Base-by-base conservation (phyloP, 345 rosid genomes). In the Clausena lansium region DNA sequence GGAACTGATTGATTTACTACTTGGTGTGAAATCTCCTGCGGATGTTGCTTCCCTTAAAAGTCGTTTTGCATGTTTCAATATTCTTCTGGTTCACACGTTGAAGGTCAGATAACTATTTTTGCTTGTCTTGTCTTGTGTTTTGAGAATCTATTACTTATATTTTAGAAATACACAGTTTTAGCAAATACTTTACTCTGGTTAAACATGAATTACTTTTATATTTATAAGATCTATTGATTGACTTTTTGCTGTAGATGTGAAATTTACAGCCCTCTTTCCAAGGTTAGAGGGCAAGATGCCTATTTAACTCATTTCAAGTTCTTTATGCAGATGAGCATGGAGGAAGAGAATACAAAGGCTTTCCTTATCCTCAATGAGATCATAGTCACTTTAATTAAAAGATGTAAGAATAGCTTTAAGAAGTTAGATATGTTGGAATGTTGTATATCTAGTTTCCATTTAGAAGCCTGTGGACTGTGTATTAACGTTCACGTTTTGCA, bases 301-400 rank as follows among this genome's bases (percentile, higher is more conserved):
- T 77, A 22, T 75, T 66, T 62, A 77, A 76, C 54, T 81, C 22
- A n/a, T 45, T 47, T 75, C 58, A 70, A 69, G 41, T 77, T 70
- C n/a, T 62, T 78, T 30, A n/a, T 87, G 88, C 89, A 94, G 98
- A 86, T 80, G 68, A 85, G 85, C 81, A 66, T 77, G 27, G 91
- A 91, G 80, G 94, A 92, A 79, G 92, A 94, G 80, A 89, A 85
- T 81, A 84, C 87, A 33, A 92, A 88, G 87, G 89, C 91, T 64
- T 94, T 96, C 85, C 97, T 90, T 76, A 86, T 96, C 77, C 91
- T 94, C 76, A 92, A 92, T 81, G 98, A 96, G 87, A 91, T 96
- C 78, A 92, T 96, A 83, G 84, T 94, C 75, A 84, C 88, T n/a
- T n/a, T n/a, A n/a, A 60, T 85, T 90, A 74, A 96, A 96, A 83